Conservation (phyloP, 2,329 filamentous ascomycete genomes). For the Exophiala viscosa region DNA sequence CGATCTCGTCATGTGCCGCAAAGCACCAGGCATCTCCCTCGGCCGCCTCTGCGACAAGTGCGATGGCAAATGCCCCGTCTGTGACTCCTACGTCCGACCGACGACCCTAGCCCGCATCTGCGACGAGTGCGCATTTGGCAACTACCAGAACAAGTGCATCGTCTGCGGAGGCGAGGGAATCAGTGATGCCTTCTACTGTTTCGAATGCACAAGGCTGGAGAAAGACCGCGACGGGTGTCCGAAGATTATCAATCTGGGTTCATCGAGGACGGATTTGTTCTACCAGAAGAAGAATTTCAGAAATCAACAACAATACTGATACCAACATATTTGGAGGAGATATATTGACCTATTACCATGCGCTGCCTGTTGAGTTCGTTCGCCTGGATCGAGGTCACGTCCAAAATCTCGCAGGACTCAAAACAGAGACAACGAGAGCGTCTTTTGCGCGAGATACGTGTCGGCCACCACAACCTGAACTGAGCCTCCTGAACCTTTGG, state of each 20-base stretch:
- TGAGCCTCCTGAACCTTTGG: too few relatives aligned
- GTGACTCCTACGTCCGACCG: conserved; percentile 96
- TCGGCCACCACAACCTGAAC: too few relatives aligned
- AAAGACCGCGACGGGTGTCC: conserved; percentile 97
- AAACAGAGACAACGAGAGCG: too few relatives aligned
- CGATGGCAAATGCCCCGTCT: conserved; percentile 98
- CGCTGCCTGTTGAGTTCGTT: too few relatives aligned
- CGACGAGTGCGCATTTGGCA: conserved; percentile 98
- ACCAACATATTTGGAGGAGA: too few relatives aligned
- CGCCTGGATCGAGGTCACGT: too few relatives aligned
- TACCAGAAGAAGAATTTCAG: conserved; percentile 70
- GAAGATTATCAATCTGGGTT: conserved; percentile 98
- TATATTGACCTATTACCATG: too few relatives aligned
- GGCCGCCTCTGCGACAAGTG: conserved; percentile 99
- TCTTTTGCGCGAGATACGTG: too few relatives aligned
- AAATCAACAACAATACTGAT: conserved; percentile 45
- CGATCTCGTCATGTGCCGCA: conserved; percentile 99
- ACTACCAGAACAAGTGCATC: conserved; percentile 99
- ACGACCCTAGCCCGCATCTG: conserved; percentile 97
- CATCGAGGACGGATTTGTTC: conserved; percentile 87
- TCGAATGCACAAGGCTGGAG: conserved; percentile 93
- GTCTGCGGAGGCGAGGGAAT: conserved; percentile 98
- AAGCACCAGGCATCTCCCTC: conserved; percentile 95
- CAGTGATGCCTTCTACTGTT: conserved; percentile 98
- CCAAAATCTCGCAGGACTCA: too few relatives aligned